Evolutionary conservation across 257 asterid species (phyloP).

Genomic region (Coffea eugenioides): DNA sequence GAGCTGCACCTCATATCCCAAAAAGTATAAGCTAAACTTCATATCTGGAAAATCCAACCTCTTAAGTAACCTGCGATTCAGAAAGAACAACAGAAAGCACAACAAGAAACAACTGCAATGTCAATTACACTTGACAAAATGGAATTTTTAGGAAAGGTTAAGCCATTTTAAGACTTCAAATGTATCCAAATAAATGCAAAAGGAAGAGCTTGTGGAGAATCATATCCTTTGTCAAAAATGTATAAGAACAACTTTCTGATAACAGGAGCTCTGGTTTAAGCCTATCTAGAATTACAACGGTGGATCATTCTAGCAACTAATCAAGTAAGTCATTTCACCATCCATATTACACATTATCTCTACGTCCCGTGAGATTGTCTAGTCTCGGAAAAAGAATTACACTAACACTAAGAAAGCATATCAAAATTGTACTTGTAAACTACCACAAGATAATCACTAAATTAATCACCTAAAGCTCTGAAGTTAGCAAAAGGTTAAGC

Average conservation of each 20-base stretch:
- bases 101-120: neutral
- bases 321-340: neutral
- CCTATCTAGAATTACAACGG: neutral
- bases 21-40: slow-evolving; percentile 75
- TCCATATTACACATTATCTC: neutral
- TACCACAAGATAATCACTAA: neutral
- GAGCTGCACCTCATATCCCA: slow-evolving; percentile 80
- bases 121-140: neutral
- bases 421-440: neutral
- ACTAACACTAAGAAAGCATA: neutral
- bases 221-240: neutral
- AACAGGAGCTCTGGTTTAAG: neutral
- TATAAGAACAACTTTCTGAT: neutral
- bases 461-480: neutral
- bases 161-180: neutral
- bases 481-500: neutral
- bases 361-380: neutral
- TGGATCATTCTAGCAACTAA: too few species aligned
- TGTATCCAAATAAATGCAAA: neutral
- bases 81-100: slow-evolving; percentile 6
- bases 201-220: neutral
- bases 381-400: neutral
- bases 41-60: slow-evolving; percentile 81
- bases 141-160: neutral
- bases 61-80: slow-evolving; percentile 66